Evolutionary conservation across 2,329 filamentous ascomycete species (phyloP), one percentile per base, ranked within the genome.

Genomic region (Corynespora cassiicola): DNA sequence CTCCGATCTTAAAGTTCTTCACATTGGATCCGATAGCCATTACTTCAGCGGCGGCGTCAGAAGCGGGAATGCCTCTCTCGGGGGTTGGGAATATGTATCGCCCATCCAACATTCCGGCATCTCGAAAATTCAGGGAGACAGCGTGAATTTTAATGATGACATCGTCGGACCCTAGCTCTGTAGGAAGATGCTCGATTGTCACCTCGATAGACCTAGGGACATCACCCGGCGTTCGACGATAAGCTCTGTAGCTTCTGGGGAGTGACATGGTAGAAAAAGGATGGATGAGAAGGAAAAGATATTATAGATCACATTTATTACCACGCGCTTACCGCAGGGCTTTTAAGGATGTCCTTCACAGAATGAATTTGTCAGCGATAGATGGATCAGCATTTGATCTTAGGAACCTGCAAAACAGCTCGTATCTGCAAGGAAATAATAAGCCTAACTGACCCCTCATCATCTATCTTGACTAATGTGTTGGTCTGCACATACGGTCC

Each of bases 41-140:
- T 4, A 65, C 52, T 25, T 61, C 54, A 8, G 46, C 59, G 4
- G 58, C 58, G 11, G 45, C 48, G 38, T 63, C 56, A 5, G 59
- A 64, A 11, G 33, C 42, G 0, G 54, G 28, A 2, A 64, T 50
- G 3, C 55, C 59, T 17, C 42, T 27, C 5, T 45, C 34, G 10
- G 28, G 17, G 14, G 49, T 30, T 1, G 31, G 24, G 0, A 35
- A 10, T 0, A 54, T 55, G 21, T 58, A 63, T 5, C 12, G 25
- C 2, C 47, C 50, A 25, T 53, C 47, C 8, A 62, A 39, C 52
- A 61, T 62, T 3, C 50, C 60, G 8, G 54, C 29, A 14, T 63
- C 60, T 19, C 60, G 52, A 27, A 52, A 63, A 30, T 64, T 64
- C 9, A 62, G 47, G 2, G 58, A 51, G 12, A 58, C 52, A 12